A percentile compares a stretch with the other conserved stretches of the same genome.
These are phyloP conservation scores for Neopestalotiopsis sp. DNA, from an alignment of 2,329 filamentous ascomycete genomes.

Conservation along the genomic window DNA sequence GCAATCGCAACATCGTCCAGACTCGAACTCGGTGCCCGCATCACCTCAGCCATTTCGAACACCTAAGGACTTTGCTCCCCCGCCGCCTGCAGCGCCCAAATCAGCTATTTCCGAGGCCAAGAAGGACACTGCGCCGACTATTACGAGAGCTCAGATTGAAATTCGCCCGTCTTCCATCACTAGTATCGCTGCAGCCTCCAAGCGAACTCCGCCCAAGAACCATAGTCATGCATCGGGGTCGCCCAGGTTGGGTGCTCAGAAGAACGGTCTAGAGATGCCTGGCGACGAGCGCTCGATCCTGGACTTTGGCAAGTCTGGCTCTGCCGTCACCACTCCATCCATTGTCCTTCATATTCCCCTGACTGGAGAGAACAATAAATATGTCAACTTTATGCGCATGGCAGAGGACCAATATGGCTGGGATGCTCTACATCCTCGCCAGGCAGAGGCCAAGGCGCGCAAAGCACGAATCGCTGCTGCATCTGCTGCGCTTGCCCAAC, in stretches of 20 bases:
- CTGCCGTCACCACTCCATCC: constrained; percentile 68
- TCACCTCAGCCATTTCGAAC: constrained; percentile 46
- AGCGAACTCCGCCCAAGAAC: constrained; percentile 39
- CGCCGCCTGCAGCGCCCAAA: constrained; percentile 40
- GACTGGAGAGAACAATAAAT: constrained; percentile 82
- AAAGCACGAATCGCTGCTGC: constrained; percentile 88
- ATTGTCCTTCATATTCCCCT: constrained; percentile 87
- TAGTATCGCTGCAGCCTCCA: constrained; percentile 36
- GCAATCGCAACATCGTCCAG: constrained; percentile 36
- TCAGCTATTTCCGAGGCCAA: constrained; percentile 39
- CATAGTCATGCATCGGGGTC: constrained; percentile 48
- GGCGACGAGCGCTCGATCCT: constrained; percentile 58
- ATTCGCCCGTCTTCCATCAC: constrained; percentile 39
- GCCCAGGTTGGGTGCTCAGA: constrained; percentile 54
- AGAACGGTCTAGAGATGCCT: constrained; percentile 47
- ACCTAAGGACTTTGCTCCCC: constrained; percentile 39
- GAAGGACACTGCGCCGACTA: constrained; percentile 36
- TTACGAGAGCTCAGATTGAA: constrained; percentile 35
- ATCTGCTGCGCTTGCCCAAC: constrained; percentile 82
- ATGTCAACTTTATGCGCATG: constrained; percentile 93
- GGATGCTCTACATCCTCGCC: constrained; percentile 88
- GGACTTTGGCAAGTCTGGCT: constrained; percentile 65
- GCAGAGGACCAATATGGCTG: constrained; percentile 95
- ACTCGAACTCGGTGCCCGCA: constrained; percentile 44
- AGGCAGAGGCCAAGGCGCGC: constrained; percentile 86